phyloP scores from a whole-genome alignment of 1,284 basidiomycete genomes.

The Schizophyllum amplum region DNA sequence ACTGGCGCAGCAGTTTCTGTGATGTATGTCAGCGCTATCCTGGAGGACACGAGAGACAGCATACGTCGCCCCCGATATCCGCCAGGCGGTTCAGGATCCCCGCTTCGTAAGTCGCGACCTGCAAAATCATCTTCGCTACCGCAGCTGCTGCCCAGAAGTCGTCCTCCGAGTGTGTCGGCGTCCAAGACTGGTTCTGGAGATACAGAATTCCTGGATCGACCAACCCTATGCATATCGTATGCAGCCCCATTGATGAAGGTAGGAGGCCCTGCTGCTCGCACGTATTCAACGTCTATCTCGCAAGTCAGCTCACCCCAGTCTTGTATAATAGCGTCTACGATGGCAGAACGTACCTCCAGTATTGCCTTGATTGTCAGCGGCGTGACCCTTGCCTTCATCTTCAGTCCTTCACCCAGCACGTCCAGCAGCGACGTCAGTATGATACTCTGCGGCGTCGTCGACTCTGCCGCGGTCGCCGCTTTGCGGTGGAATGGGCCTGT shows the following conservation, averaged over 20 bases:
- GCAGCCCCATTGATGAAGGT: neutral
- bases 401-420: constrained; percentile 43
- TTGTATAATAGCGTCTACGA: neutral
- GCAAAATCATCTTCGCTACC: constrained; percentile 44
- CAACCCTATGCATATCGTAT: constrained; percentile 25
- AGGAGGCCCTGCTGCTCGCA: neutral
- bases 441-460: constrained; percentile 21
- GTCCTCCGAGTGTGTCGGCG: constrained; percentile 35
- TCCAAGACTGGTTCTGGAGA: constrained; percentile 39
- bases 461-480: constrained; percentile 19
- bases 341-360: constrained; percentile 35
- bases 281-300: neutral
- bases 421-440: constrained; percentile 46
- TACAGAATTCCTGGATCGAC: constrained; percentile 44
- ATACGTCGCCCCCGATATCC: constrained; percentile 26
- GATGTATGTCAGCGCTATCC: neutral
- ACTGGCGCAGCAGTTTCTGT: constrained; percentile 30
- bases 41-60: constrained; percentile 3
- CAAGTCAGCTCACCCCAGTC: neutral
- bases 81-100: constrained; percentile 25
- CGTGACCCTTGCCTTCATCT: constrained; percentile 42
- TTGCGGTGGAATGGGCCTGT: constrained; percentile 36
- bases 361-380: constrained; percentile 41
- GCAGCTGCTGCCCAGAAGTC: constrained; percentile 46
- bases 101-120: constrained; percentile 31